Evolutionary conservation across 2,329 filamentous ascomycete genomes (phyloP).

Genomic region (Aspergillus sojae): DNA sequence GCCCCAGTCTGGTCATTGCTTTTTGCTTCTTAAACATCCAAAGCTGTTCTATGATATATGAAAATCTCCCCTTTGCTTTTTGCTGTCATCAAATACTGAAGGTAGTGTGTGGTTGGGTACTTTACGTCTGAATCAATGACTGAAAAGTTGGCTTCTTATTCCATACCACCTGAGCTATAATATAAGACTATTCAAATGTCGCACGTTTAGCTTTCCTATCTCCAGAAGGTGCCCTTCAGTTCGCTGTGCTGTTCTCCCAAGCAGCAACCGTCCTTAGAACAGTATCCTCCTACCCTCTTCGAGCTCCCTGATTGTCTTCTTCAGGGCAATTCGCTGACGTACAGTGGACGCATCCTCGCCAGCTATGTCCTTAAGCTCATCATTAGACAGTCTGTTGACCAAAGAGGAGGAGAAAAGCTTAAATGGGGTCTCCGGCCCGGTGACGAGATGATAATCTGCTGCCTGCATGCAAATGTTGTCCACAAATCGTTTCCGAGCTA

Average conservation of each 20-base stretch:
- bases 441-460: slow-evolving; percentile 57
- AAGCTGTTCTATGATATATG: neutral
- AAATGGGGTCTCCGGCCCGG: slow-evolving; percentile 54
- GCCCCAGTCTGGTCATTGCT: neutral
- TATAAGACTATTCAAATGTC: neutral
- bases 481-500: slow-evolving; percentile 63
- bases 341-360: slow-evolving; percentile 56
- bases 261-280: neutral
- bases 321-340: slow-evolving; percentile 48
- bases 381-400: slow-evolving; percentile 51
- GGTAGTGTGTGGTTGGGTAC: too few relatives aligned
- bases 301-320: slow-evolving; percentile 51
- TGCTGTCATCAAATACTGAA: neutral
- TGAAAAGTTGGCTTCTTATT: neutral
- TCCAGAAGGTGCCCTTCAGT: neutral
- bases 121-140: neutral
- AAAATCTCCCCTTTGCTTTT: neutral
- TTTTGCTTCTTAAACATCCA: neutral
- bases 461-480: slow-evolving; percentile 65
- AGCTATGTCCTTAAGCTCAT: slow-evolving; percentile 59
- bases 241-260: neutral
- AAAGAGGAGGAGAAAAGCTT: slow-evolving; percentile 56
- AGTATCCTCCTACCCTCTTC: slow-evolving; percentile 40
- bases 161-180: too few relatives aligned
- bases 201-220: too few relatives aligned